Conservation (phyloP, 2,329 filamentous ascomycete species). For the Hirsutella thompsonii region DNA sequence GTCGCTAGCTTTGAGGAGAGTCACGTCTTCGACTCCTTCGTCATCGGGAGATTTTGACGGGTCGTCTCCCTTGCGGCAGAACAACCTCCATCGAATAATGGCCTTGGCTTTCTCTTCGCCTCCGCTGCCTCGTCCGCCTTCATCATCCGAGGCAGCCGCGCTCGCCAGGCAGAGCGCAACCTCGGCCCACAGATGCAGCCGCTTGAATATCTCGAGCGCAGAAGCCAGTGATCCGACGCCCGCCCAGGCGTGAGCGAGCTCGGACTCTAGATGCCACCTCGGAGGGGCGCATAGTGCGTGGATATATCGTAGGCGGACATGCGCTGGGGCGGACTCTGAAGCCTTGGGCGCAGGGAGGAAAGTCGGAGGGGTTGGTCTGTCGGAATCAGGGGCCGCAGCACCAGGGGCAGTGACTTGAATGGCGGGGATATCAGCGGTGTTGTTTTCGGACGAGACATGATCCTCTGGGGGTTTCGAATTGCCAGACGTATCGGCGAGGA, state of each 20-base stretch:
- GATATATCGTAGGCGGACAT: constrained; percentile 69
- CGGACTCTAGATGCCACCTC: constrained; percentile 87
- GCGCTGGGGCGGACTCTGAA: constrained; percentile 64
- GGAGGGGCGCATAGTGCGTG: constrained; percentile 75
- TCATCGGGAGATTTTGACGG: constrained; percentile 30
- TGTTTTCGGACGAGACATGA: constrained; percentile 10
- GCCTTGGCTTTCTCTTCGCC: constrained; percentile 69
- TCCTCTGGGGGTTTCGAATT: constrained; percentile 15
- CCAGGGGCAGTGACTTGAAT: constrained; percentile 31
- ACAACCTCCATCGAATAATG: constrained; percentile 68
- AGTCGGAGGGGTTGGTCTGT: constrained; percentile 43
- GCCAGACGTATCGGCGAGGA: constrained; percentile 67
- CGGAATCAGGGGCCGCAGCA: constrained; percentile 10
- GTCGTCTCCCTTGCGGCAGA: constrained; percentile 41
- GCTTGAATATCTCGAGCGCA: constrained; percentile 90
- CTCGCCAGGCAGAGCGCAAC: constrained; percentile 77
- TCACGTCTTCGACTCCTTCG: constrained; percentile 40
- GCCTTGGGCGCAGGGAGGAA: constrained; percentile 70
- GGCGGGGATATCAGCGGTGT: constrained; percentile 24
- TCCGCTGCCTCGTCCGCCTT: constrained; percentile 37
- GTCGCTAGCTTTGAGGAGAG: constrained; percentile 37
- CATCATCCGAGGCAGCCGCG: constrained; percentile 43
- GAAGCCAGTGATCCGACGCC: constrained; percentile 76
- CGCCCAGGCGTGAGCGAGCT: constrained; percentile 88
- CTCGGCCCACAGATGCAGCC: constrained; percentile 87